These are phyloP conservation scores for Spergularia bocconei DNA, from an alignment of 148 eudicot species.

Conservation along the genomic window DNA sequence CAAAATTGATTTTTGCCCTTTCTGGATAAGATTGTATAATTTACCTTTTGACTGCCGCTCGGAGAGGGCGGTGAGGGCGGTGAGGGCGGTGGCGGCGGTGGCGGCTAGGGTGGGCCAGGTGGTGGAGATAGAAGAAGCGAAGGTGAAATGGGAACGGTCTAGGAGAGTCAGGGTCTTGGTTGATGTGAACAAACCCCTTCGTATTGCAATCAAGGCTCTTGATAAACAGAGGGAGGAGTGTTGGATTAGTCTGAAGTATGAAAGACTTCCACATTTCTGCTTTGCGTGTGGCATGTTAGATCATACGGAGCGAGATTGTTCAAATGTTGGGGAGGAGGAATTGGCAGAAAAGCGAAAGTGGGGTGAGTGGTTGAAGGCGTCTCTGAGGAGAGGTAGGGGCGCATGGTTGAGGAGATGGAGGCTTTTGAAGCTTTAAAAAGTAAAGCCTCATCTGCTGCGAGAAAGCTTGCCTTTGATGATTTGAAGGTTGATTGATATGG, in stretches of 20 bases:
- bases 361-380: background rate
- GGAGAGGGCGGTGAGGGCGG: background rate
- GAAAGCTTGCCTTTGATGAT: too few relatives aligned
- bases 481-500: too few relatives aligned
- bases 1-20: background rate
- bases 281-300: background rate
- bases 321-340: background rate
- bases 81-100: too few relatives aligned
- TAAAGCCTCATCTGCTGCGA: too few relatives aligned
- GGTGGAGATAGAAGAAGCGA: background rate
- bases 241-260: background rate
- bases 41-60: background rate
- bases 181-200: background rate
- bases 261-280: background rate
- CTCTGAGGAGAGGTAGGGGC: background rate
- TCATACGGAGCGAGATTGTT: background rate
- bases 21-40: background rate
- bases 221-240: background rate
- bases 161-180: background rate
- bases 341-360: background rate
- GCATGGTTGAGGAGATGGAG: too few relatives aligned
- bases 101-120: background rate
- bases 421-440: too few relatives aligned
- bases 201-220: background rate
- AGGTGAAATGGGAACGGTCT: background rate